Base-by-base conservation (phyloP, 2,329 filamentous ascomycete genomes). In the Leptoxyphium fumago region DNA sequence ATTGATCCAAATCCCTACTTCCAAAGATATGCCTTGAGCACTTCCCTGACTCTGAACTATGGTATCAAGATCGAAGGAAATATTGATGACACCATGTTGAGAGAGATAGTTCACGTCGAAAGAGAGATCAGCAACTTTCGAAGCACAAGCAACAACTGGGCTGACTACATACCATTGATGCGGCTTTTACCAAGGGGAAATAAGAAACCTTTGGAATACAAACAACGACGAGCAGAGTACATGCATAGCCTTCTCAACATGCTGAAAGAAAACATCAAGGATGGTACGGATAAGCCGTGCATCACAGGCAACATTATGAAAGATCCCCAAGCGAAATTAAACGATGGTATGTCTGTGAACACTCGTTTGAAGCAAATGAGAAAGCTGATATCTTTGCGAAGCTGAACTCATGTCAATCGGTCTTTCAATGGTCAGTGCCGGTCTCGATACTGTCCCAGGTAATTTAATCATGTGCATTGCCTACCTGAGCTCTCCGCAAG, bases 401-500 rank as follows among this genome's bases (percentile, higher is more conserved):
- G 80, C 75, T 10, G 84, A 88, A 60, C 71, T 88, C 41, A 85
- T 82, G 61, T 84, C 81, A 2, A 85, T 91, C 52, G 85, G 84
- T 58, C 64, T 91, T 18, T 86, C 82, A 18, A 87, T 89, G 75
- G 80, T 89, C 0, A 83, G 80, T 1, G 84, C 82, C 0, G 84
- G 84, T 14, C 73, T 89, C 13, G 84, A 91, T 57, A 91, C 84
- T 0, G 80, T 91, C 1, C 82, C 84, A 0, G 82, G 78, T 10
- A 88, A 87, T 48, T 64, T 89, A 9, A 80, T 86, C 54, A 85
- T 86, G 80, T 79, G 80, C 10, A 75, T 89, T 39, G 84, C 81
- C 2, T 84, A 83, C 52, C 72, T 91, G 2, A 74, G 80, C n/a
- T 78, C 75, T 0, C 62, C 71, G 0, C 67, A 78, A 10, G 82